A percentile compares a stretch with the other conserved stretches of the same genome.
Evolutionary conservation across 2,329 filamentous ascomycete species (phyloP).

Genomic region (Alternaria hordeiaustralica): DNA sequence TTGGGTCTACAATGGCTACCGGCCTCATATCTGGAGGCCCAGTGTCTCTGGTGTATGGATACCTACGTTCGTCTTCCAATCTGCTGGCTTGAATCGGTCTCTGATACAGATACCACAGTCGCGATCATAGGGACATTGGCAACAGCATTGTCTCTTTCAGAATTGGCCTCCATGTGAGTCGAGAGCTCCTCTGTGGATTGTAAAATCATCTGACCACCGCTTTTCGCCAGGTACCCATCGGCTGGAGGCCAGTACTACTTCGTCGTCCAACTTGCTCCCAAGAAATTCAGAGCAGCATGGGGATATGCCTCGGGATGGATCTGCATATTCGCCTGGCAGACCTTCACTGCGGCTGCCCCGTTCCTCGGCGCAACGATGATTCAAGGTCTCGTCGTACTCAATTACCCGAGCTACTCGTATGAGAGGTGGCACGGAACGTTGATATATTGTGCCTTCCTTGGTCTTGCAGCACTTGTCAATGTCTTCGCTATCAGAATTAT

Average conservation of each 20-base stretch:
- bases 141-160: constrained; percentile 6
- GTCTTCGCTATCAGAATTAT: constrained; percentile 50
- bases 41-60: constrained; percentile 11
- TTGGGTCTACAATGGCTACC: constrained; percentile 9
- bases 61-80: constrained; percentile 3
- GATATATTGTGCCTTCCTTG: constrained; percentile 45
- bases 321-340: constrained; percentile 49
- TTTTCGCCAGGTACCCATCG: constrained; percentile 6
- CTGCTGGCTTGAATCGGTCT: background rate
- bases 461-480: constrained; percentile 54
- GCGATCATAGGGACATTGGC: constrained; percentile 4
- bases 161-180: constrained; percentile 10
- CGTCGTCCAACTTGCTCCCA: constrained; percentile 6
- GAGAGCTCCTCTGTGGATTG: background rate
- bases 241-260: constrained; percentile 13
- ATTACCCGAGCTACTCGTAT: constrained; percentile 42
- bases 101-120: background rate
- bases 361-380: constrained; percentile 29
- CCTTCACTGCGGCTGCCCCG: constrained; percentile 28
- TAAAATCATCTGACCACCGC: background rate
- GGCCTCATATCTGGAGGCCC: constrained; percentile 9
- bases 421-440: constrained; percentile 55
- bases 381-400: constrained; percentile 41
- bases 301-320: constrained; percentile 6
- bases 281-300: background rate